phyloP scores from a whole-genome alignment of 2,329 filamentous ascomycete genomes.

The Aspergillus proliferans region DNA sequence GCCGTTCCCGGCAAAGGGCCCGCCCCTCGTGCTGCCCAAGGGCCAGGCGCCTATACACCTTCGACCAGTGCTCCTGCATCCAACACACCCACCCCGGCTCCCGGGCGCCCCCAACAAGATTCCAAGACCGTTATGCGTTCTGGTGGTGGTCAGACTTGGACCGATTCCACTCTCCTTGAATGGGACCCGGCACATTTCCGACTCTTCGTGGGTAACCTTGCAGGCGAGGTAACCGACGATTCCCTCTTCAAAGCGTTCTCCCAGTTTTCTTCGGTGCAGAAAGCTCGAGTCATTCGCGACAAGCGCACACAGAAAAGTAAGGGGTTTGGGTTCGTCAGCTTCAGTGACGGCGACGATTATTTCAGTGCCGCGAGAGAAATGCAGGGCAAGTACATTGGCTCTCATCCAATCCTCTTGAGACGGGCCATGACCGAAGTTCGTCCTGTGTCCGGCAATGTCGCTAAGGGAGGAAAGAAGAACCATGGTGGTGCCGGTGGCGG shows the following conservation, averaged over 20 bases:
- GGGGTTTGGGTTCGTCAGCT: constrained; percentile 94
- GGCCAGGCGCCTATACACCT: constrained; percentile 32
- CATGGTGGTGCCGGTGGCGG: constrained; percentile 18
- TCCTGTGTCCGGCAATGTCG: constrained; percentile 53
- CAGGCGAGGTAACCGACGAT: constrained; percentile 95
- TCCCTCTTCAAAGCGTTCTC: constrained; percentile 90
- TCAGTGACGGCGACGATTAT: constrained; percentile 90
- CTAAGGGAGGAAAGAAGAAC: constrained; percentile 56
- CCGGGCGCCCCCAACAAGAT: constrained; percentile 37
- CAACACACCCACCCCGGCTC: constrained; percentile 40
- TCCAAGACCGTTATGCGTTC: constrained; percentile 82
- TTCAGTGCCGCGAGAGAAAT: constrained; percentile 96
- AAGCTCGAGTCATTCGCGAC: constrained; percentile 88
- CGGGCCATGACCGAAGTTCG: constrained; percentile 91
- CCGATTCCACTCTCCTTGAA: constrained; percentile 78
- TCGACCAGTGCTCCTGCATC: constrained; percentile 19
- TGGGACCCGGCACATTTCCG: constrained; percentile 95
- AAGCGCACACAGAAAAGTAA: constrained; percentile 95
- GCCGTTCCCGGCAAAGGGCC: constrained; percentile 26
- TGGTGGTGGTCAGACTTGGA: constrained; percentile 89
- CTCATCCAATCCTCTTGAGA: constrained; percentile 81
- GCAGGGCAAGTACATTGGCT: constrained; percentile 98
- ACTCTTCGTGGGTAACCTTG: constrained; percentile 92
- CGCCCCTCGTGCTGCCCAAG: constrained; percentile 42
- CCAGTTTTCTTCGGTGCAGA: constrained; percentile 79